Evolutionary conservation across 2,329 filamentous ascomycete genomes (phyloP).

Genomic region (Fusarium tjaetaba): DNA sequence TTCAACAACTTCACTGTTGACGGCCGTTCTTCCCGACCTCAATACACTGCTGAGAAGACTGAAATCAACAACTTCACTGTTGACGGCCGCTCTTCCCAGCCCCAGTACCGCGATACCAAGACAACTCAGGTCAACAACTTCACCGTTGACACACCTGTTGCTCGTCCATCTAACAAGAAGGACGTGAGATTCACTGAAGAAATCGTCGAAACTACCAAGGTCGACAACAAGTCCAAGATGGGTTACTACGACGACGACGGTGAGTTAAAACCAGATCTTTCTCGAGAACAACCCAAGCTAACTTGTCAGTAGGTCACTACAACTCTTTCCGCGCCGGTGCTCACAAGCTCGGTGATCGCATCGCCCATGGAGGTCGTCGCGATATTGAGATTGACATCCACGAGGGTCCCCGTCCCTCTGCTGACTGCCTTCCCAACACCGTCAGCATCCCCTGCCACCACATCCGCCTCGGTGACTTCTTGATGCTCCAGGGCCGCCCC

Average conservation of each 20-base stretch:
- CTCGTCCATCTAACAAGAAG: constrained; percentile 61
- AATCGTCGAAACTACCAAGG: constrained; percentile 68
- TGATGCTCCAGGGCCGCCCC: constrained; percentile 98
- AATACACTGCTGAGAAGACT: constrained; percentile 40
- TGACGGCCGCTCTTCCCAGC: constrained; percentile 37
- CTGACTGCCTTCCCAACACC: constrained; percentile 72
- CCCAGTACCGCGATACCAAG: constrained; percentile 35
- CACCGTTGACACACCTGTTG: constrained; percentile 49
- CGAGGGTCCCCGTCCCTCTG: constrained; percentile 18
- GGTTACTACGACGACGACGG: constrained; percentile 73
- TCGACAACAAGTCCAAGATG: constrained; percentile 64
- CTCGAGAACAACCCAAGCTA: constrained; percentile 25
- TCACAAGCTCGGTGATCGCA: constrained; percentile 67
- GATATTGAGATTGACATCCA: constrained; percentile 60
- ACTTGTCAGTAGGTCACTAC: constrained; percentile 60
- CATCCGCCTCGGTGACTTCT: constrained; percentile 97
- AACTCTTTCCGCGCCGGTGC: constrained; percentile 67
- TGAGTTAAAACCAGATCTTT: constrained; percentile 48
- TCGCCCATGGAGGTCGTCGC: constrained; percentile 54
- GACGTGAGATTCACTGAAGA: constrained; percentile 71
- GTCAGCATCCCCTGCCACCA: constrained; percentile 99
- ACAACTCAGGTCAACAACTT: constrained; percentile 39
- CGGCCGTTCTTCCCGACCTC: constrained; percentile 25
- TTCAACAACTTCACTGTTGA: constrained; percentile 32
- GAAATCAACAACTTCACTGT: constrained; percentile 46